phyloP scores from a whole-genome alignment of 257 asterid species.

The Coffea canephora region DNA sequence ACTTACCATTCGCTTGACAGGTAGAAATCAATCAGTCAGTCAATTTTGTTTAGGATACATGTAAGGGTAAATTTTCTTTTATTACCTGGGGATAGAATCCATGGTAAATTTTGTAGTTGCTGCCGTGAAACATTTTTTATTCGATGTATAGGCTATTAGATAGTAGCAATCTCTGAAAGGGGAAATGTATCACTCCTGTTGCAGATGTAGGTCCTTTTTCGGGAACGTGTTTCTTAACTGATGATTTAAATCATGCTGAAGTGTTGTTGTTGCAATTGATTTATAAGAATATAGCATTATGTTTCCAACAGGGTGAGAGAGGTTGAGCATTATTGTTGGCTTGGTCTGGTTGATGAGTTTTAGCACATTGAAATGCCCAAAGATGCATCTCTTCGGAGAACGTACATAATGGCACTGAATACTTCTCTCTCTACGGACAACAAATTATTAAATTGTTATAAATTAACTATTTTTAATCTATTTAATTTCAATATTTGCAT shows the following conservation, averaged over 20 bases:
- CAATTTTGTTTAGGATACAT: conserved; percentile 39
- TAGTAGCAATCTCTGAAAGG: conserved; percentile 24
- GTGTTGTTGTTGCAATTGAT: background rate
- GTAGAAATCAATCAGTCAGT: background rate
- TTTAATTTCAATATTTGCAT: too few relatives aligned
- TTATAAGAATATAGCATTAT: background rate
- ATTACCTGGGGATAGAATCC: conserved; percentile 6
- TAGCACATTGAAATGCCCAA: background rate
- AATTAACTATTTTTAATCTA: too few relatives aligned
- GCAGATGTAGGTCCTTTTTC: conserved; percentile 6
- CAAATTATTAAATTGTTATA: background rate
- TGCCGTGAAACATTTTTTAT: conserved; percentile 30
- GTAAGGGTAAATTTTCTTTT: conserved; percentile 23
- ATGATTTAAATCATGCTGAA: conserved; percentile 20
- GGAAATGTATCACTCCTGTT: conserved; percentile 25
- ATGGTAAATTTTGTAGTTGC: conserved; percentile 41
- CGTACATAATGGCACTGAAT: background rate
- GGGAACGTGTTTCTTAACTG: conserved; percentile 6
- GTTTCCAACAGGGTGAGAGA: background rate
- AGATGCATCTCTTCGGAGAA: background rate
- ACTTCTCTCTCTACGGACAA: background rate
- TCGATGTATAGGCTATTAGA: conserved; percentile 47
- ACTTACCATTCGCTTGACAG: background rate
- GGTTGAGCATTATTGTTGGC: background rate
- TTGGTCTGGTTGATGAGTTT: background rate